Evolutionary conservation across 768 basidiomycete genomes (phyloP).

Genomic region (Psilocybe tampanensis): DNA sequence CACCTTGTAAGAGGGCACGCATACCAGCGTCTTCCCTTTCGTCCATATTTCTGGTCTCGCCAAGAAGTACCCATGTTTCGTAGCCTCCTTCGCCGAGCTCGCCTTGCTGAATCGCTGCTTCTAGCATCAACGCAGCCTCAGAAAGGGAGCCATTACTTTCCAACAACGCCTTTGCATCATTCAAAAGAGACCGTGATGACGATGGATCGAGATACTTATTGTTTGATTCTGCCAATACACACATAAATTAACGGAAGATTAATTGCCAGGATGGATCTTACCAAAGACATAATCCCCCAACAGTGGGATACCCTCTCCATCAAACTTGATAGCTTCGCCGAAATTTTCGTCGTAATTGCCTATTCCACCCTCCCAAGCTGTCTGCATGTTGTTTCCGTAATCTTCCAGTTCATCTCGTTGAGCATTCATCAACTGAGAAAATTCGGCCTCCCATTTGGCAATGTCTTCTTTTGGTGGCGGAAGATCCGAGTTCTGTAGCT

Average conservation of each 20-base stretch:
- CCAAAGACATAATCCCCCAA: conserved; percentile 77
- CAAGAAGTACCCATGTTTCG: conserved; percentile 91
- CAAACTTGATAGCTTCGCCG: conserved; percentile 48
- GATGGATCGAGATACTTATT: conserved; percentile 70
- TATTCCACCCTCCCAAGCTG: conserved; percentile 62
- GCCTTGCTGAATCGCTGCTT: conserved; percentile 86
- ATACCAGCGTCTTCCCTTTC: conserved; percentile 85
- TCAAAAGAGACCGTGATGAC: conserved; percentile 53
- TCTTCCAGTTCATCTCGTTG: conserved; percentile 71
- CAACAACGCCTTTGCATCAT: conserved; percentile 76
- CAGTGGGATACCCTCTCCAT: conserved; percentile 77
- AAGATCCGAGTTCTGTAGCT: conserved; percentile 57
- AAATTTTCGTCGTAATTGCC: conserved; percentile 43
- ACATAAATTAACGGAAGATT: conserved; percentile 4
- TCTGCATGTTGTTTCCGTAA: conserved; percentile 61
- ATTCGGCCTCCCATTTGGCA: conserved; percentile 83
- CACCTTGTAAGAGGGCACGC: conserved; percentile 76
- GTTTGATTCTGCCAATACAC: conserved; percentile 51
- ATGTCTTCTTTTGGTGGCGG: conserved; percentile 65
- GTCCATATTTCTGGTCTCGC: conserved; percentile 89
- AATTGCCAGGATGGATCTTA: conserved; percentile 34
- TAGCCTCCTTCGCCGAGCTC: conserved; percentile 81
- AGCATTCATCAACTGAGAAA: conserved; percentile 73
- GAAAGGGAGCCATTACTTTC: conserved; percentile 84
- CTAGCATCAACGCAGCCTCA: conserved; percentile 84